Base-by-base conservation (phyloP, 352 stramenopile species). In the Poterioochromonas sp. region DNA sequence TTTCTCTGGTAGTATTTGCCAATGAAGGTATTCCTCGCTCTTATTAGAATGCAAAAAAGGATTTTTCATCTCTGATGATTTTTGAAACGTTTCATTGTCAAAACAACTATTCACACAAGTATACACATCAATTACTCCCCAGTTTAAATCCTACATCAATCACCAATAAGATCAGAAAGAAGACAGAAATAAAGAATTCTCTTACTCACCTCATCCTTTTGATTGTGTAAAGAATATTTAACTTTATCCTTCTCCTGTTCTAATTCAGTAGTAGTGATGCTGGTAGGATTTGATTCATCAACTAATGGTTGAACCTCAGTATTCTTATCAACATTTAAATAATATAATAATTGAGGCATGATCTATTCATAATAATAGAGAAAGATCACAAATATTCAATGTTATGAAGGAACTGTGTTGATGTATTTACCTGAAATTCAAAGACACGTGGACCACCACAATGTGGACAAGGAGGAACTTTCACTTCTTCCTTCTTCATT, bases 351-450 rank as follows among this genome's bases (percentile, higher is more conserved):
- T 29, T 78, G 71, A 26, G 71, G 71, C 71, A 78, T 78, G 12
- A 71, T 43, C 39, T 62, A 62, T 8, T 32, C 12, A 32, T 32
- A 20, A 51, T 20, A 51, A 20, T 51, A 51, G 5, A 29, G 8
- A 22, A 62, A 32, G 29, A 32, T 62, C 8, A 34, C 8, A 32
- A 34, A 22, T 34, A 22, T 32, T 62, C 2, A 62, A 32, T 32
- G 2, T 8, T 22, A 62, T 32, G 8, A 32, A 8, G 29, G 8
- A 32, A 32, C 8, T 62, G 26, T 34, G 5, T 8, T 62, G 2
- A 62, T 62, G n/a, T n/a, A 62, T 32, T 62, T 62, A 76, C 68
- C 68, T 78, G 71, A 39, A 64, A 78, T 51, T 78, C 71, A 35
- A 78, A 69, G 12, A 29, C 32, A 18, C 71, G 3, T 12, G 47